Evolutionary conservation across 257 asterid species (phyloP).

Genomic region (Salvia rosmarinus): DNA sequence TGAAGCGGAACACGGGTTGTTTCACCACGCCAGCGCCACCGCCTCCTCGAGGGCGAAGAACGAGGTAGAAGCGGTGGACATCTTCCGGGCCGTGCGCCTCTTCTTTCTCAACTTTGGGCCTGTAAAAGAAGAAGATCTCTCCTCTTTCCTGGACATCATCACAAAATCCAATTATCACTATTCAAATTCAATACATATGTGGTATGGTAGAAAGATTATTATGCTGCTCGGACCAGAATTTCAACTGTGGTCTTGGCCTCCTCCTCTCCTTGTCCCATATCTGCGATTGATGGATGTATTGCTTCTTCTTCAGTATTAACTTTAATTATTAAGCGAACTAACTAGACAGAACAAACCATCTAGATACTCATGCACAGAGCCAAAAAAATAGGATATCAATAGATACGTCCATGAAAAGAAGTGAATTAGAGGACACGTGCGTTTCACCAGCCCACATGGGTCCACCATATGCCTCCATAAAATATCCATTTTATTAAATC

Average conservation of each 20-base stretch:
- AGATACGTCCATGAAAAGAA: neutral
- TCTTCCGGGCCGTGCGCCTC: conserved; percentile 62
- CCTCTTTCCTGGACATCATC: conserved; percentile 57
- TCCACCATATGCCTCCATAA: neutral
- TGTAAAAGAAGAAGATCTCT: conserved; percentile 76
- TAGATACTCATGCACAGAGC: too few species aligned
- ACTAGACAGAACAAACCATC: neutral
- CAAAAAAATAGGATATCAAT: neutral
- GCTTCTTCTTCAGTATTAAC: neutral
- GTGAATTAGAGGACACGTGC: neutral
- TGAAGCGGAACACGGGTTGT: conserved; percentile 45
- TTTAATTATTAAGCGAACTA: neutral
- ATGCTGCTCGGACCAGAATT: conserved; percentile 42
- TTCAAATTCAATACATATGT: neutral
- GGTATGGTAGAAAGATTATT: neutral
- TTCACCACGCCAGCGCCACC: too few species aligned
- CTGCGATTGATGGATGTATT: neutral
- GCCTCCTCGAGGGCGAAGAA: conserved; percentile 66
- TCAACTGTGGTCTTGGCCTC: conserved; percentile 54
- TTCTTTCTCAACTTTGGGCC: conserved; percentile 68
- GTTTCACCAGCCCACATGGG: neutral
- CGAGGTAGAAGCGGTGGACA: conserved; percentile 73
- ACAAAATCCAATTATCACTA: neutral
- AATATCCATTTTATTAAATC: too few species aligned
- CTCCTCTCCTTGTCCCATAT: conserved; percentile 62